Evolutionary conservation across 23 red algal genomes (phyloP).

Genomic region (Gracilariopsis chorda): DNA sequence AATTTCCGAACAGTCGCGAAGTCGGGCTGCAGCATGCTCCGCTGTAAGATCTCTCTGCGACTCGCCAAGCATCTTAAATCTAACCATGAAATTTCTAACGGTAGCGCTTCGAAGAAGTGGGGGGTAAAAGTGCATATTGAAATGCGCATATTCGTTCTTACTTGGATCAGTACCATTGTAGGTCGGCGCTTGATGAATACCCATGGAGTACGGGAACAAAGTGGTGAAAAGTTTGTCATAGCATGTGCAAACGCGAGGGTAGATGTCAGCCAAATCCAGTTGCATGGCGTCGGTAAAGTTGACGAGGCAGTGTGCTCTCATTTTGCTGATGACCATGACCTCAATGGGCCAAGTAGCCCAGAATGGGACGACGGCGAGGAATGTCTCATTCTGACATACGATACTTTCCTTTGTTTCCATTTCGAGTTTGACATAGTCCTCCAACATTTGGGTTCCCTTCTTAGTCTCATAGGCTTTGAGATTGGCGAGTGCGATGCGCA

Average conservation of each 20-base stretch:
- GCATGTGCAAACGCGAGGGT: slow-evolving; percentile 53
- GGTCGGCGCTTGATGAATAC: slow-evolving; percentile 72
- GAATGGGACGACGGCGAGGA: too few species aligned
- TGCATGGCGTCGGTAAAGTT: slow-evolving; percentile 47
- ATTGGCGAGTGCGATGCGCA: too few species aligned
- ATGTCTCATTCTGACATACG: too few species aligned
- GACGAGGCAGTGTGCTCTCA: not conserved
- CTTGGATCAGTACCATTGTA: slow-evolving; percentile 4
- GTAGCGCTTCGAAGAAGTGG: slow-evolving; percentile 76
- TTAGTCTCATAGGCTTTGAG: too few species aligned
- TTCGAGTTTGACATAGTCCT: too few species aligned
- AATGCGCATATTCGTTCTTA: slow-evolving; percentile 30
- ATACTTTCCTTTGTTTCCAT: too few species aligned
- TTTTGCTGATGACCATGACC: too few species aligned
- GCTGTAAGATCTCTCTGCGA: slow-evolving; percentile 81
- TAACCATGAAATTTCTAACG: slow-evolving; percentile 90
- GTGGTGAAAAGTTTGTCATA: slow-evolving; percentile 87
- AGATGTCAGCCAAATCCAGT: slow-evolving; percentile 74
- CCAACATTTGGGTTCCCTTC: too few species aligned
- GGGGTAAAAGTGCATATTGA: slow-evolving; percentile 88
- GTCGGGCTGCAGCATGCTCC: slow-evolving; percentile 73
- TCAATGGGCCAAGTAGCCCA: too few species aligned
- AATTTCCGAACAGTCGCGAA: slow-evolving; percentile 53
- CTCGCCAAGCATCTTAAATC: slow-evolving; percentile 84
- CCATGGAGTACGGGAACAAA: slow-evolving; percentile 87